phyloP scores from a whole-genome alignment of 2,329 filamentous ascomycete species.

The Beauveria sp. region DNA sequence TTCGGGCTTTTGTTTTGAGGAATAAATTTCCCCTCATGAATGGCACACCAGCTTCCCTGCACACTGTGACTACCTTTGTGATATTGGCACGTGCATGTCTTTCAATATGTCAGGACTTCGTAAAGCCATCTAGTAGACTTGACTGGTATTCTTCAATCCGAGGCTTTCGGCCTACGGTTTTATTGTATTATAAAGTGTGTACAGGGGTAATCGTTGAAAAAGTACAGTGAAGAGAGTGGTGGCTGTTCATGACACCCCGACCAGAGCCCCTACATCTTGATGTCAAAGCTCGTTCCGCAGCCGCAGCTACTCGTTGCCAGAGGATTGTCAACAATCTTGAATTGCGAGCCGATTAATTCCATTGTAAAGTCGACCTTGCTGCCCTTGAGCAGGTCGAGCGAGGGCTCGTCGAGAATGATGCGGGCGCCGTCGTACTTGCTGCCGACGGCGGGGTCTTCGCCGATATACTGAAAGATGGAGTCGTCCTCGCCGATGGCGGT shows the following conservation, averaged over 20 bases:
- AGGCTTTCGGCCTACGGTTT: background rate
- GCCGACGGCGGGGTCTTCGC: conserved; percentile 33
- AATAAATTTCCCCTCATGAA: conserved; percentile 33
- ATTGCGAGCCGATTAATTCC: conserved; percentile 83
- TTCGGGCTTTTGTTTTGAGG: conserved; percentile 24
- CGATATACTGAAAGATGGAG: conserved; percentile 70
- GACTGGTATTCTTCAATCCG: background rate
- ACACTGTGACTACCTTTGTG: conserved; percentile 16
- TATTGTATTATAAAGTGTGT: conserved; percentile 1
- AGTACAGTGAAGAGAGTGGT: conserved; percentile 11
- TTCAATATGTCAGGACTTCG: background rate
- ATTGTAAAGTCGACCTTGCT: conserved; percentile 96
- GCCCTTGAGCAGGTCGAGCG: conserved; percentile 79
- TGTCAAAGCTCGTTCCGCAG: conserved; percentile 95
- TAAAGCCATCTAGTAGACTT: background rate
- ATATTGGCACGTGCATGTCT: conserved; percentile 8
- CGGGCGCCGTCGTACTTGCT: conserved; percentile 47
- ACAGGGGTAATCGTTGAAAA: background rate
- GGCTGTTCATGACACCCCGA: background rate
- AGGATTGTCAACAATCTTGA: conserved; percentile 94
- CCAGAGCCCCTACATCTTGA: conserved; percentile 51
- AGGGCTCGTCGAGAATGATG: conserved; percentile 81
- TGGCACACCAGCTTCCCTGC: conserved; percentile 31
- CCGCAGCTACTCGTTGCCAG: conserved; percentile 89
- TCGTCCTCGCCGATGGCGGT: conserved; percentile 62